These are phyloP conservation scores for Pyronema domesticum DNA, from an alignment of 495 filamentous ascomycete species.

Conservation along the genomic window DNA sequence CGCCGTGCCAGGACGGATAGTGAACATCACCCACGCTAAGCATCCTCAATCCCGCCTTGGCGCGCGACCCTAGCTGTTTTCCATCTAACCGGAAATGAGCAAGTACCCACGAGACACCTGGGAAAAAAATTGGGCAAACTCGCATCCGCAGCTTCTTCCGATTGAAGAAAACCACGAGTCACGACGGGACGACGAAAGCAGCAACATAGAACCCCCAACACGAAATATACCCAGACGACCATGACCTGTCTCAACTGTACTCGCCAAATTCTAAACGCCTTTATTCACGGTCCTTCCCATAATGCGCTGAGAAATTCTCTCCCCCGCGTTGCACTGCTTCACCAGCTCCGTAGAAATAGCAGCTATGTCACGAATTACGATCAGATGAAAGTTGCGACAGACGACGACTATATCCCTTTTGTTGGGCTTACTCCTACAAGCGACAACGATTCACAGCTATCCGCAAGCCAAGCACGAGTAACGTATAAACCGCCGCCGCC, in stretches of 20 bases:
- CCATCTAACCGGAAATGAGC: too few relatives aligned
- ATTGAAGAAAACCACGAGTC: too few relatives aligned
- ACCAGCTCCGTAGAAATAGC: neutral
- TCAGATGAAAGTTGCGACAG: conserved; percentile 3
- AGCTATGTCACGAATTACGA: conserved; percentile 2
- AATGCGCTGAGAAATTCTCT: neutral
- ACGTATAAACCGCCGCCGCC: conserved; percentile 6
- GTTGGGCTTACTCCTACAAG: conserved; percentile 1
- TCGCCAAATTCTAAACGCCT: conserved; percentile 7
- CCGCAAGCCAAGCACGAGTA: neutral
- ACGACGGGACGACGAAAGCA: too few relatives aligned
- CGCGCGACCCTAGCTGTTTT: too few relatives aligned
- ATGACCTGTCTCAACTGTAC: conserved; percentile 17
- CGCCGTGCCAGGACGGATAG: too few relatives aligned
- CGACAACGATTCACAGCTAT: neutral
- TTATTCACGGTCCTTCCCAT: conserved; percentile 9
- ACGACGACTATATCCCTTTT: conserved; percentile 23
- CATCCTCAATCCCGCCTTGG: too few relatives aligned
- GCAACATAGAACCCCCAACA: too few relatives aligned
- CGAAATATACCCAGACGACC: too few relatives aligned
- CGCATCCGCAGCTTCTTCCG: too few relatives aligned
- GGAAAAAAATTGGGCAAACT: too few relatives aligned
- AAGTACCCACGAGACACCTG: too few relatives aligned
- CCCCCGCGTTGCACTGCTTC: neutral
- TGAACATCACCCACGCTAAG: too few relatives aligned